Evolutionary conservation across 139 green algal genomes (phyloP).

Genomic region (Chlorella sp.): DNA sequence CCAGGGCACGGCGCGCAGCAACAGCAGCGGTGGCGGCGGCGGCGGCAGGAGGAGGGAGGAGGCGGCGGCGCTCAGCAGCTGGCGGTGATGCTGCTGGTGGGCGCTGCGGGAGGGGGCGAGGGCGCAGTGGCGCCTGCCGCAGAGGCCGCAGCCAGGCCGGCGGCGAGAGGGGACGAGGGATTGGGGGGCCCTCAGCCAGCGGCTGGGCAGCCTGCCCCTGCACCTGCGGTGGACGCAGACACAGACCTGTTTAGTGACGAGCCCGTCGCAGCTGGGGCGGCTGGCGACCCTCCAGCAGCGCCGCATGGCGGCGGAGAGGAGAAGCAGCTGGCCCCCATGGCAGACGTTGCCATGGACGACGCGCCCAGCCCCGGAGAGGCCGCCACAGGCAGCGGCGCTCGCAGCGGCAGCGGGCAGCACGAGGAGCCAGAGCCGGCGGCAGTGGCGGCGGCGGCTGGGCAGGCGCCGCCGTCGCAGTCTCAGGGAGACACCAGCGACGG

Average conservation of each 20-base stretch:
- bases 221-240: conserved; percentile 34
- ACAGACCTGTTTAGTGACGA: conserved; percentile 45
- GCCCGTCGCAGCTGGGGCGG: background rate
- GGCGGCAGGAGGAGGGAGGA: background rate
- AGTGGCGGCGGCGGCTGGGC: background rate
- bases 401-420: background rate
- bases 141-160: background rate
- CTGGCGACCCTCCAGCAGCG: background rate
- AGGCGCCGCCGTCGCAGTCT: background rate
- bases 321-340: no score
- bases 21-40: background rate
- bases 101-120: no score
- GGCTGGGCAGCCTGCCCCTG: background rate
- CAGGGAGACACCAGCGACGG: background rate
- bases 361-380: no score
- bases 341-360: no score
- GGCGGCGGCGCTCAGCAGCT: conserved; percentile 9
- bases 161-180: background rate
- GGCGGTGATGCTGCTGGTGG: conserved; percentile 14
- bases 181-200: background rate
- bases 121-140: background rate
- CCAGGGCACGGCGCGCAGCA: background rate
- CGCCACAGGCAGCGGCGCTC: background rate
- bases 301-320: background rate
- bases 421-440: background rate